A percentile compares a stretch with the other conserved stretches of the same genome.
These are phyloP conservation scores for Starmerella ratchasimensis DNA, from an alignment of 805 yeast genomes.

Conservation along the genomic window DNA sequence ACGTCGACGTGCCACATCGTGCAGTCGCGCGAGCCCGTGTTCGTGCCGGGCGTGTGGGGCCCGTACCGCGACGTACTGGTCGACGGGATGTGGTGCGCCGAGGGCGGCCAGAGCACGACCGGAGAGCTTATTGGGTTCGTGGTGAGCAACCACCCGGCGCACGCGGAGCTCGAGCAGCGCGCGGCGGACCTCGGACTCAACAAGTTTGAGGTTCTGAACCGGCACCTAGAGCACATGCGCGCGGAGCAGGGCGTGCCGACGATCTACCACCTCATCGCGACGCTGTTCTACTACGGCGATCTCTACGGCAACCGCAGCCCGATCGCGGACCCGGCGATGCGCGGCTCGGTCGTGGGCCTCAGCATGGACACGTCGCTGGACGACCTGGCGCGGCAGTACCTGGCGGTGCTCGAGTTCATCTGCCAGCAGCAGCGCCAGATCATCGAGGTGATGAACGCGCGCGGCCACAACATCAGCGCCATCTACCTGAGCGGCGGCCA, in stretches of 20 bases:
- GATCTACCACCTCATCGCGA: constrained; percentile 67
- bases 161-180: constrained; percentile 48
- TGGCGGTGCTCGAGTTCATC: constrained; percentile 93
- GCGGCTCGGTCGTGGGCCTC: constrained; percentile 82
- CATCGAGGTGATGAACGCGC: constrained; percentile 63
- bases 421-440: constrained; percentile 97
- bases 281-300: constrained; percentile 88
- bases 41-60: constrained; percentile 97
- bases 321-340: constrained; percentile 89
- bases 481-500: constrained; percentile 94
- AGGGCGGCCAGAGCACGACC: constrained; percentile 98
- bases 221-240: constrained; percentile 53
- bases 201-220: constrained; percentile 71
- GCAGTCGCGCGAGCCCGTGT: constrained; percentile 67
- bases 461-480: constrained; percentile 64
- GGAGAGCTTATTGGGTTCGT: constrained; percentile 89
- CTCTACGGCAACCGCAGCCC: constrained; percentile 95
- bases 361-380: constrained; percentile 81
- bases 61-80: constrained; percentile 90
- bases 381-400: constrained; percentile 69
- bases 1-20: constrained; percentile 95
- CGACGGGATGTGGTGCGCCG: constrained; percentile 87
- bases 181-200: constrained; percentile 53
- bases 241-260: constrained; percentile 47
- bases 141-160: constrained; percentile 78